phyloP scores from a whole-genome alignment of 768 basidiomycete species.

The Lentinus tigrinus region DNA sequence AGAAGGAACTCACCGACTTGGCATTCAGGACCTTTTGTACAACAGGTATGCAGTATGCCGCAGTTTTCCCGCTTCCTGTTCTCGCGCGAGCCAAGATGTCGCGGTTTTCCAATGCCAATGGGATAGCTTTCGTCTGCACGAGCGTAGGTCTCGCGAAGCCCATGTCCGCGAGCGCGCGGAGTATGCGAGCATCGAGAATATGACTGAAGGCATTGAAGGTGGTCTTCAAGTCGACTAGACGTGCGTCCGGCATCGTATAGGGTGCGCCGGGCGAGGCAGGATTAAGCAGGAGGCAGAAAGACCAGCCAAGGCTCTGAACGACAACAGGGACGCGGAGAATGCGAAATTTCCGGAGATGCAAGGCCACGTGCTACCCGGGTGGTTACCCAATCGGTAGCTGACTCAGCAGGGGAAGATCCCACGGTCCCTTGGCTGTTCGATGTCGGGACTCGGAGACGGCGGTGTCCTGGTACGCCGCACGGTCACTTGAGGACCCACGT shows the following conservation, averaged over 20 bases:
- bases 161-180: slow-evolving; percentile 86
- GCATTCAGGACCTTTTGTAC: slow-evolving; percentile 82
- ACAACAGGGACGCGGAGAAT: too few species aligned
- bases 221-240: slow-evolving; percentile 30
- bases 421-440: too few species aligned
- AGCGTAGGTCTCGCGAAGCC: slow-evolving; percentile 90
- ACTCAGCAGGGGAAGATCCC: too few species aligned
- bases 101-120: slow-evolving; percentile 81
- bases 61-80: slow-evolving; percentile 97
- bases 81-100: slow-evolving; percentile 94
- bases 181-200: slow-evolving; percentile 79
- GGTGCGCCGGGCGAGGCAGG: too few species aligned
- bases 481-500: background rate
- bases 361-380: too few species aligned
- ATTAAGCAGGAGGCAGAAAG: too few species aligned
- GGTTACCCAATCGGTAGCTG: too few species aligned
- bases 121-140: slow-evolving; percentile 90
- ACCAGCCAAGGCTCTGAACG: too few species aligned
- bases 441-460: too few species aligned
- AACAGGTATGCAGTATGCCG: slow-evolving; percentile 90
- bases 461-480: too few species aligned
- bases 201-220: slow-evolving; percentile 60
- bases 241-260: slow-evolving; percentile 26
- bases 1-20: slow-evolving; percentile 57
- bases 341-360: too few species aligned